Conservation (phyloP, 2,329 filamentous ascomycete genomes). For the Alternaria infectoria region DNA sequence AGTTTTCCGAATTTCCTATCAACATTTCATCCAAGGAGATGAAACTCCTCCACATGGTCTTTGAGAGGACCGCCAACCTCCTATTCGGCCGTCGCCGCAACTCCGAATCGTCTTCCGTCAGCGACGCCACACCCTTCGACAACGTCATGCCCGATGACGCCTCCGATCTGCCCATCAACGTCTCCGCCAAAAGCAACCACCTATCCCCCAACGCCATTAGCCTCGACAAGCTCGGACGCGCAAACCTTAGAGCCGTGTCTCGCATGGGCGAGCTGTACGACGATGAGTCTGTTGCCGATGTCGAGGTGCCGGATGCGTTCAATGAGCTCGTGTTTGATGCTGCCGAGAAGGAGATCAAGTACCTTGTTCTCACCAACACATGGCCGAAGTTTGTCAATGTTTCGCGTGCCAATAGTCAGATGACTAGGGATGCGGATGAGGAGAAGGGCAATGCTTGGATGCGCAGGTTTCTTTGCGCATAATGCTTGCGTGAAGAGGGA, state of each 20-base stretch:
- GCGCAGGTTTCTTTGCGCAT: conserved; percentile 13
- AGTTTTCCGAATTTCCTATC: conserved; percentile 45
- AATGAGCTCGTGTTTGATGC: conserved; percentile 36
- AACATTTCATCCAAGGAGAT: conserved; percentile 41
- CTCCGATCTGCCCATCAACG: conserved; percentile 20
- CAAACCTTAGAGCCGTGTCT: conserved; percentile 36
- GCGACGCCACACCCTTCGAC: conserved; percentile 40
- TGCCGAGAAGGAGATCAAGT: conserved; percentile 45
- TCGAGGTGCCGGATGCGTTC: conserved; percentile 35
- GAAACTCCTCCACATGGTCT: conserved; percentile 35
- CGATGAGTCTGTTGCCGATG: conserved; percentile 22
- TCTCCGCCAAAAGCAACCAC: conserved; percentile 17
- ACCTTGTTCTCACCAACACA: conserved; percentile 45
- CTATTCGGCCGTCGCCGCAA: conserved; percentile 28
- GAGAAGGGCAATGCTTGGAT: conserved; percentile 18
- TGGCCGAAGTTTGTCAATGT: conserved; percentile 47
- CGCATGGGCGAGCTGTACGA: conserved; percentile 24
- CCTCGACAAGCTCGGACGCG: conserved; percentile 35
- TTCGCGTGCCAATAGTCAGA: conserved; percentile 25
- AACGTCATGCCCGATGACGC: conserved; percentile 15
- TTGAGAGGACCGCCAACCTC: conserved; percentile 27
- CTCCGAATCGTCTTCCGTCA: conserved; percentile 21
- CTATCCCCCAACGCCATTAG: conserved; percentile 9
- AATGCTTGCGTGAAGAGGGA: neutral
- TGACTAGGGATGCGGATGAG: conserved; percentile 19